Base-by-base conservation (phyloP, 768 basidiomycete genomes). In the Termitomyces sp. region DNA sequence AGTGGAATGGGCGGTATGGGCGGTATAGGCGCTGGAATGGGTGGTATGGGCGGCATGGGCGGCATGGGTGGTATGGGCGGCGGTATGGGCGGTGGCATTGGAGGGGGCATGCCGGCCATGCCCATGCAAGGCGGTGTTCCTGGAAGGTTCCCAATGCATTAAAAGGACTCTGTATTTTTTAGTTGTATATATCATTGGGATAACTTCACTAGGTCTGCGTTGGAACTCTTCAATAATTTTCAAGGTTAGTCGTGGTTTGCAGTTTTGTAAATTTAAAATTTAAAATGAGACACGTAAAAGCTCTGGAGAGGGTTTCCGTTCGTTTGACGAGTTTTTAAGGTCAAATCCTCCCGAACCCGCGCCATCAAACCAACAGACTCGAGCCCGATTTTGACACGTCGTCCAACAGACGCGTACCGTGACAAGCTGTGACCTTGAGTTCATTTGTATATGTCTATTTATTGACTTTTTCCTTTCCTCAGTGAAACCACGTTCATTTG, bases 91-190 rank as follows among this genome's bases (percentile, higher is more conserved):
- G 41, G 52, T 5, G 41, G 41, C 16, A 41, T 54, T 2, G 69
- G 63, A 29, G 69, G 68, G 8, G 68, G 69, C 22, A 71, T 73
- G 63, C 62, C 61, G 3, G 64, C 66, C 12, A 70, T 72, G 69
- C 60, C 63, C 3, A 66, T 68, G 62, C 68, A 69, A 54, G 60
- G 73, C 46, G 67, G 69, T 58, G 62, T 70, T 37, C 61, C 69
- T 22, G 69, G 68, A 39, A 73, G 68, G 18, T 70, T 68, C 49
- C 62, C 66, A 6, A 71, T 71, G 66, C 63, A 67, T 58, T 69
- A 59, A 62, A 36, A 24, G 29, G 16, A 44, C 41, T 31, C 29
- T 54, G 45, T 59, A 51, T 26, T 44, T 60, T 60, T 46, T 41
- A 42, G 39, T 54, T 59, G 28, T 59, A 57, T 58, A 26, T 49